Conservation (phyloP, 1,284 basidiomycete genomes). For the Athelia sp. region DNA sequence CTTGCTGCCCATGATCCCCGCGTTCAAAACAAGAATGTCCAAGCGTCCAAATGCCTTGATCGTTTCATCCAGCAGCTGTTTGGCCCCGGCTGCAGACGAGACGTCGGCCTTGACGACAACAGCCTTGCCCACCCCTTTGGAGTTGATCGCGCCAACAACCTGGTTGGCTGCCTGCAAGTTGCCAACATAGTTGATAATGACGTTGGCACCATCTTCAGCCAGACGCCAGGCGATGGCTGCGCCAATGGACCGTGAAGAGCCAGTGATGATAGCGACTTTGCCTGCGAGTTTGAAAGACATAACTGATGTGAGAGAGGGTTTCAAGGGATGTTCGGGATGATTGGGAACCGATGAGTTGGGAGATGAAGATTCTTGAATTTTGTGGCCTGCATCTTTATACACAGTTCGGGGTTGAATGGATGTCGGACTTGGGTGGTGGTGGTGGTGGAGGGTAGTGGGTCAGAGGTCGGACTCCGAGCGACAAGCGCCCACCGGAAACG, state of each 20-base stretch:
- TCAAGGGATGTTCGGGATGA: no score
- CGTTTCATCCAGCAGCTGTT: constrained; percentile 39
- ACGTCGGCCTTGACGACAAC: constrained; percentile 49
- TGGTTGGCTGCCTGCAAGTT: constrained; percentile 36
- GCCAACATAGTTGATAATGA: constrained; percentile 50
- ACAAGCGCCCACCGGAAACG: no score
- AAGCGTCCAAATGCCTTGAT: constrained; percentile 42
- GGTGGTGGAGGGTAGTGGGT: no score
- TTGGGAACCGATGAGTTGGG: no score
- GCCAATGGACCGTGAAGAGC: constrained; percentile 56
- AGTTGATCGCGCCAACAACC: constrained; percentile 39
- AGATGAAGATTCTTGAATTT: no score
- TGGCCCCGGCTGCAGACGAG: constrained; percentile 36
- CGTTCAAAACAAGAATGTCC: constrained; percentile 54
- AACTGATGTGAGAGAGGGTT: no score
- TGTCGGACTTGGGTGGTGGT: no score
- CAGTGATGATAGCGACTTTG: constrained; percentile 54
- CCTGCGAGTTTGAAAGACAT: constrained; percentile 21
- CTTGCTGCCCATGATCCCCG: constrained; percentile 45
- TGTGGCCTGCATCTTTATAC: no score
- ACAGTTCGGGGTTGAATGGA: no score
- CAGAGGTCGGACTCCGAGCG: no score
- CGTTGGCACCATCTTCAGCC: constrained; percentile 51
- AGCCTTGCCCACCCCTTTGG: constrained; percentile 38
- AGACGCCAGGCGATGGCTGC: constrained; percentile 50